phyloP scores from a whole-genome alignment of 1,139 yeast species.

The Lodderomyces metapsilosis region DNA sequence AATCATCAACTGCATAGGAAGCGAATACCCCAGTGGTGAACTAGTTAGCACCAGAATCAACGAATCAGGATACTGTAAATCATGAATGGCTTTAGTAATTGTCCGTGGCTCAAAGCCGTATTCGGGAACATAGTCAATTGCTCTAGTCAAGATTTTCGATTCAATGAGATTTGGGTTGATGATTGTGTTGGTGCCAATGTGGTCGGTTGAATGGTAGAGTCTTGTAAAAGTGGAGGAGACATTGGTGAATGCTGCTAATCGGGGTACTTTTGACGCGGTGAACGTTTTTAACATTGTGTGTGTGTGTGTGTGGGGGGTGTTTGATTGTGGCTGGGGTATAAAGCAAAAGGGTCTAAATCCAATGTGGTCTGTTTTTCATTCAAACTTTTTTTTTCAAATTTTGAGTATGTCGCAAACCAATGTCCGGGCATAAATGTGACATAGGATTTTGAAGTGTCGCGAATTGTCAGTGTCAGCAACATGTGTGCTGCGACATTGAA shows the following conservation, averaged over 20 bases:
- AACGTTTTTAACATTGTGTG: not conserved
- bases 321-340: not conserved
- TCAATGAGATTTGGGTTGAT: slow-evolving; percentile 30
- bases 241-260: not conserved
- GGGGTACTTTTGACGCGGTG: not conserved
- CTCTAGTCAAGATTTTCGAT: slow-evolving; percentile 32
- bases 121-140: slow-evolving; percentile 57
- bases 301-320: not conserved
- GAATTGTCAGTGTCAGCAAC: no score
- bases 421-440: no score
- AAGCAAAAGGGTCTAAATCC: no score
- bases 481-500: no score
- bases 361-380: no score
- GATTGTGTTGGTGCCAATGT: slow-evolving; percentile 33
- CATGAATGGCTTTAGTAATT: slow-evolving; percentile 59
- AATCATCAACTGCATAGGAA: slow-evolving; percentile 47
- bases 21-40: slow-evolving; percentile 26
- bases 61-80: slow-evolving; percentile 65
- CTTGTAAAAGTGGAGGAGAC: slow-evolving; percentile 5
- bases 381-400: no score
- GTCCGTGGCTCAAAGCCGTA: slow-evolving; percentile 71
- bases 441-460: no score
- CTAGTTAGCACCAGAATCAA: slow-evolving; percentile 54
- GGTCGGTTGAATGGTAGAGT: slow-evolving; percentile 37
- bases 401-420: no score